These are phyloP conservation scores for Bacidia gigantensis DNA, from an alignment of 495 filamentous ascomycete genomes.

Conservation along the genomic window DNA sequence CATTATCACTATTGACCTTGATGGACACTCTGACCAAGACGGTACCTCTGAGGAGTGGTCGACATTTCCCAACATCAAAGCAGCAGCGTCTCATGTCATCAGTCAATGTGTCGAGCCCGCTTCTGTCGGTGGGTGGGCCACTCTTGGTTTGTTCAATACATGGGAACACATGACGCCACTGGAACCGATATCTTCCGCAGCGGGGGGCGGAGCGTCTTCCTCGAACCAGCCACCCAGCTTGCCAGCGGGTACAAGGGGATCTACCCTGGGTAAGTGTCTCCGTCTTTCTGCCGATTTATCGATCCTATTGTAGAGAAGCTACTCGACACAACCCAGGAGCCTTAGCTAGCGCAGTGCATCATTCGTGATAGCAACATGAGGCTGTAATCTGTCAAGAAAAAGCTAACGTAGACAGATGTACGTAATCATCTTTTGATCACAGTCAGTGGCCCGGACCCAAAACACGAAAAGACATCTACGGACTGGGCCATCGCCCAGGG, in stretches of 20 bases:
- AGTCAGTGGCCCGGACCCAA: not conserved
- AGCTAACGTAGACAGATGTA: not conserved
- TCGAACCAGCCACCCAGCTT: too few species aligned
- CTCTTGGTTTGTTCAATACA: not conserved
- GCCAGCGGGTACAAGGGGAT: too few species aligned
- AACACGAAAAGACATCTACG: not conserved
- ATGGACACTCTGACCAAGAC: not conserved
- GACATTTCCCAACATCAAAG: too few species aligned
- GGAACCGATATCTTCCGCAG: too few species aligned
- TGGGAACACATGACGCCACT: not conserved
- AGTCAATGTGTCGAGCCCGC: not conserved
- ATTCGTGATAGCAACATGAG: too few species aligned
- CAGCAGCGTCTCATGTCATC: not conserved
- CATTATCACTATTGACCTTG: not conserved
- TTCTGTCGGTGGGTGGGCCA: not conserved
- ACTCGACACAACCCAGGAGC: too few species aligned
- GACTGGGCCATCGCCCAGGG: not conserved
- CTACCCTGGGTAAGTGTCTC: too few species aligned
- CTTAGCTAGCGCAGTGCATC: too few species aligned
- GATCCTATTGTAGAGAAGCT: too few species aligned
- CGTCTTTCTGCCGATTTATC: too few species aligned
- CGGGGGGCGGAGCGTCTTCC: too few species aligned
- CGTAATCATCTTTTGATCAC: not conserved
- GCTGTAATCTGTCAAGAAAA: too few species aligned
- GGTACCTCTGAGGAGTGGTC: not conserved